Conservation (phyloP, 306 rosid genomes). For the Urtica urens region DNA sequence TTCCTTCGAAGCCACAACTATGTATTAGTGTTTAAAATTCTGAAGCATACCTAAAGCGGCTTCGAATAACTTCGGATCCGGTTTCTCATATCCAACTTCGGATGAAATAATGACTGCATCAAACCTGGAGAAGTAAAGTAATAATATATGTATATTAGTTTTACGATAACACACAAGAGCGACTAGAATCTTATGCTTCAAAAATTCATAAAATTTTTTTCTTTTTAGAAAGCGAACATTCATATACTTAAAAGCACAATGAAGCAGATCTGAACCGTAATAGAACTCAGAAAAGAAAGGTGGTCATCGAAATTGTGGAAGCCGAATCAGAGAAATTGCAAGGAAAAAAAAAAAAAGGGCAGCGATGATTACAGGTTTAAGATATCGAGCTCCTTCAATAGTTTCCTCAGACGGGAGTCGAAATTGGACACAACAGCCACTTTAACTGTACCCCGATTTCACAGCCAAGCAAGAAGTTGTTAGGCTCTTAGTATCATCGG, state of each 20-base stretch:
- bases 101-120: conserved; percentile 80
- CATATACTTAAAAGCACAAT: too few species aligned
- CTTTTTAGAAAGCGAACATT: neutral
- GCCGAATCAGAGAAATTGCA: neutral
- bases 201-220: neutral
- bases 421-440: conserved; percentile 93
- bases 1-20: neutral
- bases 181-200: too few species aligned
- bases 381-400: conserved; percentile 70
- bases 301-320: too few species aligned
- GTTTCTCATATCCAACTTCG: conserved; percentile 90
- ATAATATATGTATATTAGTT: too few species aligned
- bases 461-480: too few species aligned
- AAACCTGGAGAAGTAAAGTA: conserved; percentile 38
- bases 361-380: conserved; percentile 60
- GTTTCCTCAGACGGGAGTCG: conserved; percentile 80
- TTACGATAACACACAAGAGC: too few species aligned
- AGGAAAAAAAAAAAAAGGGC: conserved; percentile 5
- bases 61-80: conserved; percentile 72
- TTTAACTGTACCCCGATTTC: conserved; percentile 55
- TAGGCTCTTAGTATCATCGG: too few species aligned
- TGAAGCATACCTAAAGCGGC: conserved; percentile 65
- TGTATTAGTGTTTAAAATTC: neutral
- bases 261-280: too few species aligned
- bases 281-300: too few species aligned